phyloP scores from a whole-genome alignment of 2,329 filamentous ascomycete genomes.

The Microcyclospora tardicrescens region DNA sequence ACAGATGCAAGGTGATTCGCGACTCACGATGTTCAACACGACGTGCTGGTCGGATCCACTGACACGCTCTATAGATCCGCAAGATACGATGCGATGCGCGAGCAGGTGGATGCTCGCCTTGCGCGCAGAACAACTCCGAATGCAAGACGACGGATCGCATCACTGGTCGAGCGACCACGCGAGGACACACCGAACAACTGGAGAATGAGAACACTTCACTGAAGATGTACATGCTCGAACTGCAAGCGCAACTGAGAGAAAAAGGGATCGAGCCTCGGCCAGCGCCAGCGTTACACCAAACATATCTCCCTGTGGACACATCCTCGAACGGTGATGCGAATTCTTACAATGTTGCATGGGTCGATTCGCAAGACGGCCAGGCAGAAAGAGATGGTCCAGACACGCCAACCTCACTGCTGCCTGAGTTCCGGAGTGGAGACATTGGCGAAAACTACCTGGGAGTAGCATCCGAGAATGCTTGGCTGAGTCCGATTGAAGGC shows the following conservation, averaged over 20 bases:
- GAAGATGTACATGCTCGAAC: slow-evolving; percentile 51
- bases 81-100: slow-evolving; percentile 81
- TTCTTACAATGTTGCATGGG: background rate
- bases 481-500: slow-evolving; percentile 60
- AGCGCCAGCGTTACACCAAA: slow-evolving; percentile 4
- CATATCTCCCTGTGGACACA: background rate
- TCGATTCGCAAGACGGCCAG: slow-evolving; percentile 3
- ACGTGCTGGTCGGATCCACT: background rate
- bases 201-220: slow-evolving; percentile 60
- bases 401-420: slow-evolving; percentile 21
- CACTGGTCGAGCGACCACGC: slow-evolving; percentile 63
- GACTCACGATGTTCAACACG: background rate
- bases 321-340: background rate
- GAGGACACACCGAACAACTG: slow-evolving; percentile 65
- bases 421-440: slow-evolving; percentile 34
- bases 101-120: slow-evolving; percentile 70
- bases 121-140: slow-evolving; percentile 59
- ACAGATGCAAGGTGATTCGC: slow-evolving; percentile 65
- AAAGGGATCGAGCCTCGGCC: slow-evolving; percentile 43
- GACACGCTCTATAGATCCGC: slow-evolving; percentile 44
- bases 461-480: slow-evolving; percentile 48
- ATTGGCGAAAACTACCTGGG: slow-evolving; percentile 54
- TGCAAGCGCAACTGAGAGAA: slow-evolving; percentile 52
- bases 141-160: slow-evolving; percentile 82
- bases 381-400: slow-evolving; percentile 3